Conservation (phyloP, 306 rosid genomes). For the Cucurbita maxima region DNA sequence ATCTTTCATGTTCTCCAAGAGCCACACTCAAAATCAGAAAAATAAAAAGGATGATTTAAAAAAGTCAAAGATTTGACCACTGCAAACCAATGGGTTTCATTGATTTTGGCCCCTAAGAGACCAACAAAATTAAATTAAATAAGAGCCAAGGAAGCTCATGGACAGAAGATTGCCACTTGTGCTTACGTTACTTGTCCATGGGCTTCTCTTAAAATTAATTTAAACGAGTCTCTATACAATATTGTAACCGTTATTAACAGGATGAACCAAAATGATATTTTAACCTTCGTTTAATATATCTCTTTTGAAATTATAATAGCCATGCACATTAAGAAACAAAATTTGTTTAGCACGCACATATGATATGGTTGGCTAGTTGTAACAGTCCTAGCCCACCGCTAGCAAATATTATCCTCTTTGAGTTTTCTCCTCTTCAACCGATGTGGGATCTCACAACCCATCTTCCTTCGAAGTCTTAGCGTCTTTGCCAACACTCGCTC, state of each 20-base stretch:
- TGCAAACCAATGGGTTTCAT: background rate
- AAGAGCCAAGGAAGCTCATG: background rate
- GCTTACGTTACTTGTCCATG: background rate
- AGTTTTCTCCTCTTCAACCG: too few species aligned
- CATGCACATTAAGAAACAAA: background rate
- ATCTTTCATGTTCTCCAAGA: conserved; percentile 13
- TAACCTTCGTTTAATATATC: too few species aligned
- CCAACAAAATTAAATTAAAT: background rate
- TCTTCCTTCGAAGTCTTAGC: too few species aligned
- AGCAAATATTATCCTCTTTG: too few species aligned
- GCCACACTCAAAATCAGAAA: background rate
- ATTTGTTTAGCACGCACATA: background rate
- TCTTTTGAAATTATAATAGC: background rate
- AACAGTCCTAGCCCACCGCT: too few species aligned
- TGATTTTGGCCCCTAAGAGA: conserved; percentile 1
- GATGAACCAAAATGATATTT: too few species aligned
- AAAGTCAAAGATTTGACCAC: conserved; percentile 1
- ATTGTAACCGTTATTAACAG: too few species aligned
- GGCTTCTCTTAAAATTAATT: background rate
- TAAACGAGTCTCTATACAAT: background rate
- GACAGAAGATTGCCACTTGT: conserved; percentile 3
- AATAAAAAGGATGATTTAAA: conserved; percentile 2
- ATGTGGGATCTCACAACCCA: too few species aligned
- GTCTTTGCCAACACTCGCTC: too few species aligned
- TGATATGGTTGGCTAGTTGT: background rate